Evolutionary conservation across 2,329 filamentous ascomycete species (phyloP).

Genomic region (Elsinoe necatrix): DNA sequence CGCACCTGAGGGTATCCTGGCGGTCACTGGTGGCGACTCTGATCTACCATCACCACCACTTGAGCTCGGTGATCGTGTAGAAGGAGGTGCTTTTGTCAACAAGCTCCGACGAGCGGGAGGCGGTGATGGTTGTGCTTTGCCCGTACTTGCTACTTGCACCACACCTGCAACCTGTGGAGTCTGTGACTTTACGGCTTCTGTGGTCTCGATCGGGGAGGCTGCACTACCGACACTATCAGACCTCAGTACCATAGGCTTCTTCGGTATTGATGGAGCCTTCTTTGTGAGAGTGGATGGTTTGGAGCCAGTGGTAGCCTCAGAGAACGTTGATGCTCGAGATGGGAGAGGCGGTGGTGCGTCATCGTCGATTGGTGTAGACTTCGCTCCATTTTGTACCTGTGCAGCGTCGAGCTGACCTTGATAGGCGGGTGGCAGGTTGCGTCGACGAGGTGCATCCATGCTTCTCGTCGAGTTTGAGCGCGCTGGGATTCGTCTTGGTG

Average conservation of each 20-base stretch:
- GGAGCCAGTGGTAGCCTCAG: conserved; percentile 12
- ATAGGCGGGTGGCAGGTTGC: conserved; percentile 14
- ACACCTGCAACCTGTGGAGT: background rate
- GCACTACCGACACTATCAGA: conserved; percentile 22
- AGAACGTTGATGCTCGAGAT: conserved; percentile 16
- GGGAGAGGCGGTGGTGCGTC: conserved; percentile 9
- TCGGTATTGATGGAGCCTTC: conserved; percentile 29
- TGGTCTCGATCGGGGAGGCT: conserved; percentile 10
- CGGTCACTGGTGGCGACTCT: background rate
- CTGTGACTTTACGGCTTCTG: background rate
- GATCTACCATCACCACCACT: background rate
- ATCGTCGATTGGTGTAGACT: background rate
- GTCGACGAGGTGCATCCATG: background rate
- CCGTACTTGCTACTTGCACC: background rate
- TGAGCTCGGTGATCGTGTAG: background rate
- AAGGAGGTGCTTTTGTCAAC: background rate
- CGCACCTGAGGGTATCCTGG: background rate
- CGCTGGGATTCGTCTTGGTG: conserved; percentile 6
- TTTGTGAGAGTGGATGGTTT: conserved; percentile 26
- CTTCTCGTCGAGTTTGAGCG: background rate
- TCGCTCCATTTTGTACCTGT: background rate
- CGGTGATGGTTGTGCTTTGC: background rate
- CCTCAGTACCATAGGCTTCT: conserved; percentile 28
- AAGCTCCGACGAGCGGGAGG: conserved; percentile 9
- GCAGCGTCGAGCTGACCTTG: conserved; percentile 11